Base-by-base conservation (phyloP, 495 filamentous ascomycete species). In the Aspergillus campestris region DNA sequence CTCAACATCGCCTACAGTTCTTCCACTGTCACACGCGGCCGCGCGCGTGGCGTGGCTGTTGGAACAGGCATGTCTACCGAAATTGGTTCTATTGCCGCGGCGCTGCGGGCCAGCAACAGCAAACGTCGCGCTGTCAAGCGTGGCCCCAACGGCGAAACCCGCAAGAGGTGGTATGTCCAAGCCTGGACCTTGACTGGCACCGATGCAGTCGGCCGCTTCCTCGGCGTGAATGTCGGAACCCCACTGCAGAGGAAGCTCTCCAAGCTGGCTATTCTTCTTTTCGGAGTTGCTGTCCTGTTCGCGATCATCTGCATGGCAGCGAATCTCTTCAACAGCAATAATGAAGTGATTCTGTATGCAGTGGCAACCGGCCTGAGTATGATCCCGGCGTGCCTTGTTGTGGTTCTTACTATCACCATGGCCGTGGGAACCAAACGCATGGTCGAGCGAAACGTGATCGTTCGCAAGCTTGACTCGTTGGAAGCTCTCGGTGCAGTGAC, bases 391-490 rank as follows among this genome's bases (percentile, higher is more conserved):
- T 85, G 81, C 48, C 70, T 89, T 40, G 84, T 86, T 38, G 84
- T 83, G 15, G 83, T 87, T 35, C 62, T 89, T 49, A 87, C 83
- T 1, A 86, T 87, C 49, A 86, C 82, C 14, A 82, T 87, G 72
- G 81, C 83, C 5, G 75, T 83, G 14, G 84, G 82, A 31, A 82
- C 80, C 7, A 83, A 81, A 60, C 76, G 78, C 34, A 88, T 88
- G 84, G 81, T 80, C 6, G 67, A 77, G 47, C 70, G 78, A 28
- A 71, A 86, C 56, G 82, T 86, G 40, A 78, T 87, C 48, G 80
- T 86, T 14, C 72, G 83, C 28, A 80, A 80, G 49, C 67, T 84
- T 35, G 72, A 82, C 14, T 77, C 81, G 5, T 59, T 86, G 9
- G 83, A 87, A 51, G 80, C 82, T 4, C 66, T 86, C 13, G 82